A percentile compares a stretch with the other conserved stretches of the same genome.
Conservation (phyloP, 331 rosid species). For the Rhamnella rubrinervis region DNA sequence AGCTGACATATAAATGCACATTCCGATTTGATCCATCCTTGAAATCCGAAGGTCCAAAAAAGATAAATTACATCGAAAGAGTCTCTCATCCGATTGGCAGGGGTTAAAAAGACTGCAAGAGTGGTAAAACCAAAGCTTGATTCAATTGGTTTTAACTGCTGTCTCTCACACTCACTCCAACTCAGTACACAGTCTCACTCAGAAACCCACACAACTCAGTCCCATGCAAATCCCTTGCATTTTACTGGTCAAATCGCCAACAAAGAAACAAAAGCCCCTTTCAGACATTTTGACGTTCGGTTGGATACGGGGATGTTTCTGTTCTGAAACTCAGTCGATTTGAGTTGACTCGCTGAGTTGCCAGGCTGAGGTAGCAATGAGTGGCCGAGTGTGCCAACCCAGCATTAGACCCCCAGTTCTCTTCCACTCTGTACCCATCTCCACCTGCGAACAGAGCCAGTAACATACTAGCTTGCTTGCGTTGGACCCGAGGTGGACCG, state of each 20-base stretch:
- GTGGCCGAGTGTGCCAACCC: constrained; percentile 89
- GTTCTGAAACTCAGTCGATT: neutral
- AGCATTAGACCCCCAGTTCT: constrained; percentile 73
- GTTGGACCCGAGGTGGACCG: constrained; percentile 77
- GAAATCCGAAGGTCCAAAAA: neutral
- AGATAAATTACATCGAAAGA: neutral
- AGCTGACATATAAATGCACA: neutral
- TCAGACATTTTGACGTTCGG: neutral
- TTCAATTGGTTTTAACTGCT: no score
- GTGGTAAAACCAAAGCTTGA: neutral
- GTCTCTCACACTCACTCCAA: neutral
- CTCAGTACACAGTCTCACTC: neutral
- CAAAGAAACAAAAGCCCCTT: neutral
- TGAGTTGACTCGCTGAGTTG: constrained; percentile 48
- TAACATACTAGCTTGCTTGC: constrained; percentile 79
- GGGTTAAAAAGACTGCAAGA: neutral
- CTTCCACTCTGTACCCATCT: constrained; percentile 76
- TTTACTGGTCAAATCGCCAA: no score
- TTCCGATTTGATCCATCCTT: neutral
- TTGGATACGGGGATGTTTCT: no score
- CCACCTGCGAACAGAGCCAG: constrained; percentile 67
- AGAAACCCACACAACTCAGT: no score
- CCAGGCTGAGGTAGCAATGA: constrained; percentile 90
- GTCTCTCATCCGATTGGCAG: neutral
- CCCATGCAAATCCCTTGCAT: neutral